Evolutionary conservation across 1,139 yeast genomes (phyloP).

Genomic region (Kurtzmaniella quercitrusa): DNA sequence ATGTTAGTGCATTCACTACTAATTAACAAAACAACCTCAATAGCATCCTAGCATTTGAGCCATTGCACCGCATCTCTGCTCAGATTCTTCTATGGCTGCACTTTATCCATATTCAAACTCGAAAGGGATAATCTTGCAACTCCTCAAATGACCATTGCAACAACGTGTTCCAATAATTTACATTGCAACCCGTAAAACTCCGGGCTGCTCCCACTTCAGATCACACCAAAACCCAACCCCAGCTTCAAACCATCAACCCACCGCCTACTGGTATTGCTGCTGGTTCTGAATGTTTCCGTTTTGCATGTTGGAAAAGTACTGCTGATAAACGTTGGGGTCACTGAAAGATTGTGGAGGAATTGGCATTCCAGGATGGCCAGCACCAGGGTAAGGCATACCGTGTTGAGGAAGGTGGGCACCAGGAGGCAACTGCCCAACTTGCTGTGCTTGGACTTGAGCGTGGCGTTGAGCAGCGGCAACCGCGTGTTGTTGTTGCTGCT

Average conservation of each 20-base stretch:
- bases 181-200: background rate
- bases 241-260: background rate
- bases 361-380: constrained; percentile 36
- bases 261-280: constrained; percentile 26
- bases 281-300: constrained; percentile 43
- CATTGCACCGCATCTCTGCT: background rate
- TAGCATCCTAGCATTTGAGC: background rate
- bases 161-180: background rate
- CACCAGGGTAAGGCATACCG: constrained; percentile 41
- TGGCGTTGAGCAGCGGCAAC: constrained; percentile 22
- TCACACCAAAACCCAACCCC: background rate
- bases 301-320: constrained; percentile 55
- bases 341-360: constrained; percentile 18
- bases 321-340: constrained; percentile 50
- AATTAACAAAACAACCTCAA: background rate
- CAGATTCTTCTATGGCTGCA: background rate
- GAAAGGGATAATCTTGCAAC: background rate
- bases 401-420: constrained; percentile 44
- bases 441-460: constrained; percentile 8
- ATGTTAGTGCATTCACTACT: background rate
- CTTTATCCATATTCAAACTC: background rate
- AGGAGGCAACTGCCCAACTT: constrained; percentile 40
- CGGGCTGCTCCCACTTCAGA: background rate
- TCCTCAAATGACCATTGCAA: background rate
- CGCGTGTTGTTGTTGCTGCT: constrained; percentile 28